A percentile compares a stretch with the other conserved stretches of the same genome.
Conservation (phyloP, 2,329 filamentous ascomycete genomes). For the Penicillium decumbens region DNA sequence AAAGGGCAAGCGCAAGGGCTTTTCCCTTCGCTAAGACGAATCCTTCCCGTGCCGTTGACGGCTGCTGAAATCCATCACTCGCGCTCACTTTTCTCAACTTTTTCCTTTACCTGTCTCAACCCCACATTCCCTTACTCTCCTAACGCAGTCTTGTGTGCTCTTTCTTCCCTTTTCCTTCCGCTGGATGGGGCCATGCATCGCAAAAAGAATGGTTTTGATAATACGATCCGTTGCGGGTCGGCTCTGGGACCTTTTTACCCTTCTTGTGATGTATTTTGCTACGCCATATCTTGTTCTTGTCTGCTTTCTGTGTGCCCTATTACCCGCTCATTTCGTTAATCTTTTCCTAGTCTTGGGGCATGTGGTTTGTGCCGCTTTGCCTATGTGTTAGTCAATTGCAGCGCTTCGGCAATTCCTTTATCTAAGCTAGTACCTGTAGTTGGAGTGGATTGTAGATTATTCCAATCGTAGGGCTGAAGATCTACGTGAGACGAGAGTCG, state of each 20-base stretch:
- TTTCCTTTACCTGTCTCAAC: constrained; percentile 18
- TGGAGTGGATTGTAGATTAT: neutral
- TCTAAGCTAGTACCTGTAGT: neutral
- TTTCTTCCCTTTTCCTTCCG: constrained; percentile 17
- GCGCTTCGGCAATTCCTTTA: constrained; percentile 23
- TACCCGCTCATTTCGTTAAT: constrained; percentile 26
- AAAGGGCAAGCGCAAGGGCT: constrained; percentile 98
- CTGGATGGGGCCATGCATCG: constrained; percentile 26
- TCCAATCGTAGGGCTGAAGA: neutral
- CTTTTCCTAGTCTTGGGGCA: constrained; percentile 14
- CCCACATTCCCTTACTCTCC: constrained; percentile 23
- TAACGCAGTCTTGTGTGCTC: constrained; percentile 16
- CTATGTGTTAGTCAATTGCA: constrained; percentile 27
- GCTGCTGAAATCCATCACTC: constrained; percentile 14
- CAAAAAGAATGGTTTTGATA: constrained; percentile 26
- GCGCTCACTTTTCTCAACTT: constrained; percentile 17
- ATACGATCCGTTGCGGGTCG: constrained; percentile 21
- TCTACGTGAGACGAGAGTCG: neutral
- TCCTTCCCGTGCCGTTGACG: constrained; percentile 20
- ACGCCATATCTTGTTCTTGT: constrained; percentile 27
- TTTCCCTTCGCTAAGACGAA: constrained; percentile 79
- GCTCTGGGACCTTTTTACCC: constrained; percentile 18
- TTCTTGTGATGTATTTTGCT: constrained; percentile 31
- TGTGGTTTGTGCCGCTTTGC: constrained; percentile 17
- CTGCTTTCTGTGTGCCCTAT: constrained; percentile 28